A percentile compares a stretch with the other conserved stretches of the same genome.
phyloP scores from a whole-genome alignment of 345 rosid genomes.

The Eucalyptus sp. region DNA sequence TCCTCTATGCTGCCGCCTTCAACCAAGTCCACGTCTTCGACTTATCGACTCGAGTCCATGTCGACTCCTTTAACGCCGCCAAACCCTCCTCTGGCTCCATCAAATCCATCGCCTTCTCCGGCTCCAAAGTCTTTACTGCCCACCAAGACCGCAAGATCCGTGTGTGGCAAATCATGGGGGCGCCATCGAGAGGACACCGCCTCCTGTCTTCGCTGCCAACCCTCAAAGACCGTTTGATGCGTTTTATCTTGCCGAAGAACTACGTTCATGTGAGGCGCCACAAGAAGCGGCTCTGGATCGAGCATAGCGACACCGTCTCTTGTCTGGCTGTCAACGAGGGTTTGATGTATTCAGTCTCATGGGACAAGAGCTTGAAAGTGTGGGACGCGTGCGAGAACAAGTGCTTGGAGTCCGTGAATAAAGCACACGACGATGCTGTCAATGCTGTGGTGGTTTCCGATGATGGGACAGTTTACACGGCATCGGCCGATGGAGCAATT shows the following conservation, averaged over 20 bases:
- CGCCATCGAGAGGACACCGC: conserved; percentile 1
- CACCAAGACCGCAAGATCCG: conserved; percentile 44
- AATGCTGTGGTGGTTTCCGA: conserved; percentile 22
- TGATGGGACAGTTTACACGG: conserved; percentile 28
- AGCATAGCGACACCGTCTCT: conserved; percentile 37
- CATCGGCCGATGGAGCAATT: conserved; percentile 22
- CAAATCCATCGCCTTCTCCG: conserved; percentile 27
- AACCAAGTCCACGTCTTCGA: conserved; percentile 27
- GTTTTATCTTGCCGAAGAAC: conserved; percentile 18
- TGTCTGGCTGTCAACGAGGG: conserved; percentile 15
- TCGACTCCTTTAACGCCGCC: conserved; percentile 6
- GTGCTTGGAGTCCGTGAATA: conserved; percentile 31
- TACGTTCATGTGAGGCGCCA: conserved; percentile 33
- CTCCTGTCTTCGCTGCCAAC: conserved; percentile 37
- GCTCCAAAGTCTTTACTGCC: conserved; percentile 24
- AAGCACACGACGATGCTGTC: conserved; percentile 35
- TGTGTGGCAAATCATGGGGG: conserved; percentile 11
- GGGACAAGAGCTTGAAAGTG: conserved; percentile 40
- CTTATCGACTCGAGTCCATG: not conserved
- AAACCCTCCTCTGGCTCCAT: conserved; percentile 18
- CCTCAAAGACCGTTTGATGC: conserved; percentile 11
- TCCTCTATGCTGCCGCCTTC: conserved; percentile 28
- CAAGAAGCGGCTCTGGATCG: conserved; percentile 32
- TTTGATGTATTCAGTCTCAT: conserved; percentile 31
- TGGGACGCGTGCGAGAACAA: conserved; percentile 9